Percentiles rank a stretch among this genome's conserved stretches.
phyloP scores from a whole-genome alignment of 2,329 filamentous ascomycete genomes.

The Cercospora citrullina region DNA sequence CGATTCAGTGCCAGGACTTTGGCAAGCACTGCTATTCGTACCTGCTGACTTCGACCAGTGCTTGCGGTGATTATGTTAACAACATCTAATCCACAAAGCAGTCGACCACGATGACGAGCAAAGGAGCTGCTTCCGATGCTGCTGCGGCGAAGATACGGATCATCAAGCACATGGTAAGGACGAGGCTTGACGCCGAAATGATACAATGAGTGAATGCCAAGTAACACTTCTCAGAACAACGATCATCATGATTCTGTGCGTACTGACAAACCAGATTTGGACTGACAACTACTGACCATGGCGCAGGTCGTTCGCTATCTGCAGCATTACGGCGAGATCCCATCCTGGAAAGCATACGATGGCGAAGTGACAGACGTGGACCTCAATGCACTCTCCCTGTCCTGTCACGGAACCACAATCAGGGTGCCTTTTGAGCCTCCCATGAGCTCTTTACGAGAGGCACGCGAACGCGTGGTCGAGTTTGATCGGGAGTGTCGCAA shows the following conservation, averaged over 20 bases:
- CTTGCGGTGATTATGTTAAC: not conserved
- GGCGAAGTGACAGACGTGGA: conserved; percentile 67
- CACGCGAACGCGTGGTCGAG: conserved; percentile 68
- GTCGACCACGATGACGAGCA: not conserved
- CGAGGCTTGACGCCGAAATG: not conserved
- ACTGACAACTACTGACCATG: conserved; percentile 4
- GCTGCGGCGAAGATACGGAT: not conserved
- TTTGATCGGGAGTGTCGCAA: conserved; percentile 65
- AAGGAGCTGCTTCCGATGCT: not conserved
- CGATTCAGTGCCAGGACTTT: not conserved
- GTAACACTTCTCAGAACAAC: conserved; percentile 57
- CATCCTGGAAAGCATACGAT: conserved; percentile 55
- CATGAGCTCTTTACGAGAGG: conserved; percentile 66
- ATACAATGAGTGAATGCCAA: not conserved
- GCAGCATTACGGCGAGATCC: conserved; percentile 66
- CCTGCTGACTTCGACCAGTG: not conserved
- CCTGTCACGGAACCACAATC: conserved; percentile 53
- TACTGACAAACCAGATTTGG: not conserved
- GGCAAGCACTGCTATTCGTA: not conserved
- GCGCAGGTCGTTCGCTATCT: conserved; percentile 67
- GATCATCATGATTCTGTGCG: conserved; percentile 69
- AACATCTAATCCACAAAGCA: not conserved
- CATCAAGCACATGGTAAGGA: not conserved
- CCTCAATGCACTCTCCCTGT: conserved; percentile 62
- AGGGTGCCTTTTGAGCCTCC: conserved; percentile 68